phyloP scores from a whole-genome alignment of 1,284 basidiomycete species.

The Meripilus lineatus region DNA sequence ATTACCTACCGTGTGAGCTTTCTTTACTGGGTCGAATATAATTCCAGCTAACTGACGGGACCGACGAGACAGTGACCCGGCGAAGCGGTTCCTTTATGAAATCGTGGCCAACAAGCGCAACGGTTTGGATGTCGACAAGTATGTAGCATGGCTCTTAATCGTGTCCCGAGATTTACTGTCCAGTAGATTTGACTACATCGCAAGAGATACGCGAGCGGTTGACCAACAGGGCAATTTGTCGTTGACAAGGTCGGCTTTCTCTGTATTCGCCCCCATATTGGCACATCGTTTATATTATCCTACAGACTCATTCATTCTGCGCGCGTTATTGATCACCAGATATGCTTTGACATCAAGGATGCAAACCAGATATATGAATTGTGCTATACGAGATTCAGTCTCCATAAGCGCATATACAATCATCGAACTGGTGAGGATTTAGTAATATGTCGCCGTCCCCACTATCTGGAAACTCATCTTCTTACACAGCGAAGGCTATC shows the following conservation, averaged over 20 bases:
- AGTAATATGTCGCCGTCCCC: not conserved
- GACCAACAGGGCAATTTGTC: slow-evolving; percentile 60
- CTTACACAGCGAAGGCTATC: slow-evolving; percentile 55
- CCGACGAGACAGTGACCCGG: slow-evolving; percentile 16
- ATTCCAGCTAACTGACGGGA: not conserved
- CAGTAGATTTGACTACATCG: slow-evolving; percentile 71
- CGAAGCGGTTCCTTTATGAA: slow-evolving; percentile 52
- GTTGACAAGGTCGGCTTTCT: slow-evolving; percentile 36
- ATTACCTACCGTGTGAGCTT: slow-evolving; percentile 41
- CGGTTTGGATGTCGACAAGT: slow-evolving; percentile 83
- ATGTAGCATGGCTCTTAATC: slow-evolving; percentile 11
- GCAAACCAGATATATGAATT: slow-evolving; percentile 70
- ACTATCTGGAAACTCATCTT: not conserved
- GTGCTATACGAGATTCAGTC: slow-evolving; percentile 63
- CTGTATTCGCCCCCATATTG: not conserved
- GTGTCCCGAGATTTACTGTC: slow-evolving; percentile 1
- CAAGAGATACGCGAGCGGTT: slow-evolving; percentile 64
- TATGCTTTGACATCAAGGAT: slow-evolving; percentile 78
- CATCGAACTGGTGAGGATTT: slow-evolving; percentile 64
- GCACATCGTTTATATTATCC: not conserved
- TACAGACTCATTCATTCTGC: slow-evolving; percentile 65
- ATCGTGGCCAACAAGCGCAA: slow-evolving; percentile 77
- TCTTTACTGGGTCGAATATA: not conserved
- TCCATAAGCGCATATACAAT: slow-evolving; percentile 74
- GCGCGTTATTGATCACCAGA: slow-evolving; percentile 64